Evolutionary conservation across 1,284 basidiomycete genomes (phyloP).

Genomic region (Ceraceosorus guamensis): DNA sequence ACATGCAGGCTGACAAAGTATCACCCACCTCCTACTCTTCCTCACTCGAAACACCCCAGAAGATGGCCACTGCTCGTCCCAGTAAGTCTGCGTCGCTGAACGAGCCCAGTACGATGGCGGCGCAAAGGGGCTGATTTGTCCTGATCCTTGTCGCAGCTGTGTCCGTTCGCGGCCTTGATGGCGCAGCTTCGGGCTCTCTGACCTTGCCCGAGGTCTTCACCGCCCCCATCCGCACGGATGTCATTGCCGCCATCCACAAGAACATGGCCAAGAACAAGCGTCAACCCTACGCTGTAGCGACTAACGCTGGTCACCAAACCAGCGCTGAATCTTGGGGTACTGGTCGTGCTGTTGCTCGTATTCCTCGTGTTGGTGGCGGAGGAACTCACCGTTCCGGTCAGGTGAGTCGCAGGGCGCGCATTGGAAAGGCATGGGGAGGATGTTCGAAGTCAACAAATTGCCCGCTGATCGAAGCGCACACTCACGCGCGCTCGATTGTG

Average conservation of each 20-base stretch:
- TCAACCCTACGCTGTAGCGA: constrained; percentile 92
- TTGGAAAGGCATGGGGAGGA: constrained; percentile 5
- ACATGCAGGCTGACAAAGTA: too few species aligned
- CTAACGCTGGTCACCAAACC: constrained; percentile 98
- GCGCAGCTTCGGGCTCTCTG: constrained; percentile 73
- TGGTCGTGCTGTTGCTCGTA: constrained; percentile 99
- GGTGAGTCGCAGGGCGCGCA: constrained; percentile 50
- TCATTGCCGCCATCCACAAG: constrained; percentile 97
- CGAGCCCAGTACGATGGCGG: too few species aligned
- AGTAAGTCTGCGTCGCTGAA: too few species aligned
- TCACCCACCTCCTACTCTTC: too few species aligned
- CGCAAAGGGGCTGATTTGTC: too few species aligned
- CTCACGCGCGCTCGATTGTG: too few species aligned
- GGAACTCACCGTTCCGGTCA: constrained; percentile 98
- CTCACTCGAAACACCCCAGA: too few species aligned
- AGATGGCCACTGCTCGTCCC: constrained; percentile 11
- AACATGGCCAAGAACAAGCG: constrained; percentile 98
- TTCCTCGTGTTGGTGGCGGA: constrained; percentile 98
- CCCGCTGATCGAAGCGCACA: too few species aligned
- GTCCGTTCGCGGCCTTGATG: constrained; percentile 47
- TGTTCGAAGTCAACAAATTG: too few species aligned
- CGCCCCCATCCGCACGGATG: constrained; percentile 96
- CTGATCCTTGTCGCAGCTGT: constrained; percentile 37
- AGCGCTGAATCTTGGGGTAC: constrained; percentile 99
- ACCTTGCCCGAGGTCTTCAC: constrained; percentile 94